Evolutionary conservation across 2,329 filamentous ascomycete species (phyloP).

Genomic region (Monosporascus sp.): DNA sequence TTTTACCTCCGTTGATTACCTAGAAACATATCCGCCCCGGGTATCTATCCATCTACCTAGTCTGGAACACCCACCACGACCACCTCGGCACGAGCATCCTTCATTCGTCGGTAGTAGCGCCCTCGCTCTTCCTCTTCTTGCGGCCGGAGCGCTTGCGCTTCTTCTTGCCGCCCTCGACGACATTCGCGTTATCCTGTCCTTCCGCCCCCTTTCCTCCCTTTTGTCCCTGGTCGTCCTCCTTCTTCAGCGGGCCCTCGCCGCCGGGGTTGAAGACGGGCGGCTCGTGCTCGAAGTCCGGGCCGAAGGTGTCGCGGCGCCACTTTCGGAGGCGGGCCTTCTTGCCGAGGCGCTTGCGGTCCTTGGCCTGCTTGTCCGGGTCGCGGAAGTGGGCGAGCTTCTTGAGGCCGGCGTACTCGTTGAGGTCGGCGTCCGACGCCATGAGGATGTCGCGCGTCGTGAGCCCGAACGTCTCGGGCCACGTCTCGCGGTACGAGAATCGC

Average conservation of each 20-base stretch:
- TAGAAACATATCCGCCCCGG: neutral
- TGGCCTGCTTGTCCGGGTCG: slow-evolving; percentile 81
- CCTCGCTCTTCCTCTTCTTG: slow-evolving; percentile 18
- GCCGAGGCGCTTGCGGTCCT: slow-evolving; percentile 79
- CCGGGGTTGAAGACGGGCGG: slow-evolving; percentile 56
- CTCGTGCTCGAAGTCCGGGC: slow-evolving; percentile 48
- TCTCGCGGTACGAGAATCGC: slow-evolving; percentile 90
- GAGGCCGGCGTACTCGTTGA: slow-evolving; percentile 87
- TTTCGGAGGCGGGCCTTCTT: slow-evolving; percentile 89
- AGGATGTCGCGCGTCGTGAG: slow-evolving; percentile 88
- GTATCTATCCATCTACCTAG: slow-evolving; percentile 4
- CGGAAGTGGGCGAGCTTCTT: slow-evolving; percentile 93
- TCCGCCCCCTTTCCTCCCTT: slow-evolving; percentile 15
- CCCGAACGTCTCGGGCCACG: slow-evolving; percentile 83
- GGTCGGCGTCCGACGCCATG: slow-evolving; percentile 71
- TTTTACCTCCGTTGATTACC: no score
- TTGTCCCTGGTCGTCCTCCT: slow-evolving; percentile 2
- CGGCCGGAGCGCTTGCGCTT: slow-evolving; percentile 25
- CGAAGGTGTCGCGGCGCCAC: slow-evolving; percentile 69
- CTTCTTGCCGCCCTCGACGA: slow-evolving; percentile 31
- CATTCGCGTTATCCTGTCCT: slow-evolving; percentile 19
- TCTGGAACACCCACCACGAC: neutral
- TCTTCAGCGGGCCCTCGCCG: slow-evolving; percentile 21
- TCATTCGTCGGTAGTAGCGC: neutral
- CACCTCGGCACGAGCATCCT: neutral